phyloP scores from a whole-genome alignment of 106 monocot genomes.

The Dioscorea dumetorum region DNA sequence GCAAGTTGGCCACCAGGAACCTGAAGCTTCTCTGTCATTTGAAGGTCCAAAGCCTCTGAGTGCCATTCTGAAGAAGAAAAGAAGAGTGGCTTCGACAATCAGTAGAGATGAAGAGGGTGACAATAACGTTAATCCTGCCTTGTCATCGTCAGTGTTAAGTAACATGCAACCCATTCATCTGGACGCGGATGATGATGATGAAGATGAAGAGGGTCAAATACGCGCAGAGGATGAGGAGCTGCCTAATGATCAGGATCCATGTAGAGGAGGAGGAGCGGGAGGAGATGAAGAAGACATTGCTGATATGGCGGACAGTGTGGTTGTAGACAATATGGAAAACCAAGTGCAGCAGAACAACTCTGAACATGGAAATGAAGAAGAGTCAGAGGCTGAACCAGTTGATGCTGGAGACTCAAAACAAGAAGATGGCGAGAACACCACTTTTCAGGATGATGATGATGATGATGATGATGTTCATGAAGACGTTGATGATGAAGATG shows the following conservation, averaged over 20 bases:
- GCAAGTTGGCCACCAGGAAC: not conserved
- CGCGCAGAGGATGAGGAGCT: not conserved
- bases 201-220: conserved; percentile 32
- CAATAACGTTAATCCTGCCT: too few species aligned
- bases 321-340: conserved; percentile 23
- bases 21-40: conserved; percentile 8
- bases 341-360: conserved; percentile 2
- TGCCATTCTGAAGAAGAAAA: conserved; percentile 63
- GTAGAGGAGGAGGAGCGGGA: too few species aligned
- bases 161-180: too few species aligned
- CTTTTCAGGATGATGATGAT: too few species aligned
- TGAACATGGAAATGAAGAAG: conserved; percentile 29
- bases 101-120: too few species aligned
- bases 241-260: too few species aligned
- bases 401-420: conserved; percentile 19
- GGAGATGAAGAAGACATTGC: conserved; percentile 2
- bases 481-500: conserved; percentile 67
- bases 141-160: too few species aligned
- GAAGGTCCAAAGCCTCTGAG: conserved; percentile 74
- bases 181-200: not conserved
- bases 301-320: conserved; percentile 3
- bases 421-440: conserved; percentile 9
- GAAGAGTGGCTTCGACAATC: conserved; percentile 8
- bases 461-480: conserved; percentile 33
- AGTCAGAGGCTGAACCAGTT: conserved; percentile 30